Conservation (phyloP, 2,329 filamentous ascomycete genomes). For the Clarireedia hainanense region DNA sequence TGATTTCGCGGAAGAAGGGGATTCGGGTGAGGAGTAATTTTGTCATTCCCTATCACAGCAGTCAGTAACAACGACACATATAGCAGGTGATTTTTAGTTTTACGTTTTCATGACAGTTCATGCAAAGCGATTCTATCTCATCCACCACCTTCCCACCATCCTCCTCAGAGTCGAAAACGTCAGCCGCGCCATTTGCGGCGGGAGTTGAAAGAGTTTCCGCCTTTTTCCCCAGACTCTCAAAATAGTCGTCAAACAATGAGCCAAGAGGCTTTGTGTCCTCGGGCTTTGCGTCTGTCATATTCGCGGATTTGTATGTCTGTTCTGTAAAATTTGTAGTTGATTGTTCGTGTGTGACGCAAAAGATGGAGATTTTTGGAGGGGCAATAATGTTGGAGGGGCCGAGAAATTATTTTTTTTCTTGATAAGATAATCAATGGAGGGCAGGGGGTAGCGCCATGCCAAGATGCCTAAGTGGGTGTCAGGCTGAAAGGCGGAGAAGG, state of each 20-base stretch:
- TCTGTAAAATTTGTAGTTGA: background rate
- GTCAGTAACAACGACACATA: background rate
- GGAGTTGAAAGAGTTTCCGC: slow-evolving; percentile 42
- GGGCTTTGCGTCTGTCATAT: slow-evolving; percentile 37
- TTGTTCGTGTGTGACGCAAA: background rate
- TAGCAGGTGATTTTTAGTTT: slow-evolving; percentile 15
- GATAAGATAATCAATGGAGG: slow-evolving; percentile 6
- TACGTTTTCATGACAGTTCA: slow-evolving; percentile 79
- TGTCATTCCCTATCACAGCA: slow-evolving; percentile 60
- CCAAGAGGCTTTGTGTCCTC: slow-evolving; percentile 33
- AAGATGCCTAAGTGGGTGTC: slow-evolving; percentile 8
- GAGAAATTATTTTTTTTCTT: slow-evolving; percentile 15
- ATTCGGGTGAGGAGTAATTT: slow-evolving; percentile 84
- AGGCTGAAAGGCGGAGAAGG: slow-evolving; percentile 15
- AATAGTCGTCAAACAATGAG: slow-evolving; percentile 46
- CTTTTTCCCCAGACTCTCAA: slow-evolving; percentile 55
- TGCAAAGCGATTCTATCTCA: slow-evolving; percentile 72
- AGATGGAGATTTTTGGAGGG: slow-evolving; percentile 20
- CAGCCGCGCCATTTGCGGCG: slow-evolving; percentile 21
- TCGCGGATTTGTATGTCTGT: slow-evolving; percentile 9
- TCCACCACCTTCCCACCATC: slow-evolving; percentile 50
- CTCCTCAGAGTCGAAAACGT: slow-evolving; percentile 30
- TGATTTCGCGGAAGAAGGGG: slow-evolving; percentile 94
- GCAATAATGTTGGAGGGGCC: slow-evolving; percentile 7
- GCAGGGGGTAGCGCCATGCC: slow-evolving; percentile 1